phyloP scores from a whole-genome alignment of 1,139 yeast species.

The Hanseniaspora gamundiae region DNA sequence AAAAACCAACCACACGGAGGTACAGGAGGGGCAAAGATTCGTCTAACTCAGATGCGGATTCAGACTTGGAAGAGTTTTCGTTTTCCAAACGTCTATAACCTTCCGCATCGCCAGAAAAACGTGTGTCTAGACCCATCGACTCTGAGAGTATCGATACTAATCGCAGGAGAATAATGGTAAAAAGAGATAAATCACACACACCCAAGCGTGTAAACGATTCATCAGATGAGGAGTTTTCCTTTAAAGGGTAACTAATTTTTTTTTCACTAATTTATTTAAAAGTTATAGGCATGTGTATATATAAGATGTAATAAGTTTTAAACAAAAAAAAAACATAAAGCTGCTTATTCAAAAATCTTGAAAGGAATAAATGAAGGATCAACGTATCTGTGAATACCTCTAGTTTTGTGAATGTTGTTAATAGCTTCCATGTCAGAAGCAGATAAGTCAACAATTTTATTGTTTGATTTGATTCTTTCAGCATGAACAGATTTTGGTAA shows the following conservation, averaged over 20 bases:
- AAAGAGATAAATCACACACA: neutral
- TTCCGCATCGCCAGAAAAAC: too few species aligned
- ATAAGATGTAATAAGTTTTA: too few species aligned
- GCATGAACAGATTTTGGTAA: slow-evolving; percentile 39
- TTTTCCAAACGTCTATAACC: neutral
- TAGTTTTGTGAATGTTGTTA: slow-evolving; percentile 32
- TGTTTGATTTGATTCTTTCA: slow-evolving; percentile 35
- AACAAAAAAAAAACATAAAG: neutral
- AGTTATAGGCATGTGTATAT: neutral
- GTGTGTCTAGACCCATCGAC: too few species aligned
- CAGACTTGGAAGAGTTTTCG: slow-evolving; percentile 1
- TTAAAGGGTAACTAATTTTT: neutral
- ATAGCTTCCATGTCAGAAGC: slow-evolving; percentile 43
- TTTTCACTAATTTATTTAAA: too few species aligned
- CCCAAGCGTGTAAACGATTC: neutral
- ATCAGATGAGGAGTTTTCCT: neutral
- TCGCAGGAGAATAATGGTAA: too few species aligned
- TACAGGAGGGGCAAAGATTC: neutral
- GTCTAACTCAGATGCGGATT: neutral
- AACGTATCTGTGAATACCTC: slow-evolving; percentile 27
- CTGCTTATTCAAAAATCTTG: slow-evolving; percentile 1
- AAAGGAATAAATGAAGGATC: neutral
- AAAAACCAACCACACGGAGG: neutral
- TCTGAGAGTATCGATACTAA: too few species aligned
- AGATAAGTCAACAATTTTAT: slow-evolving; percentile 37